These are phyloP conservation scores for Afroboletus lepidellus DNA, from an alignment of 1,284 basidiomycete species.

Conservation along the genomic window DNA sequence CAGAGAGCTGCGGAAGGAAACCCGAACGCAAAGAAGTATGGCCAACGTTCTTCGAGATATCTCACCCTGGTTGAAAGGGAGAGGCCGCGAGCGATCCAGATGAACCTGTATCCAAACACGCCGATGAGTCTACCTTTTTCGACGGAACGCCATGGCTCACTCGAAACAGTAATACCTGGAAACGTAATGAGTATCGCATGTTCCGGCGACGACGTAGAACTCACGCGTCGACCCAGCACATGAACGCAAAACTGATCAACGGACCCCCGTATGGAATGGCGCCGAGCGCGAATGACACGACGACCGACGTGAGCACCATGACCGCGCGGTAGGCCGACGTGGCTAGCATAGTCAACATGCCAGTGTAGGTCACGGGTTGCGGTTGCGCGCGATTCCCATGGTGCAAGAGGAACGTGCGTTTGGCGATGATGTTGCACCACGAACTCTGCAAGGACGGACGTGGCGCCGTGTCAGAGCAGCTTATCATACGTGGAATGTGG, in stretches of 20 bases:
- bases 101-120: slow-evolving; percentile 48
- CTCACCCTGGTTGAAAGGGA: slow-evolving; percentile 66
- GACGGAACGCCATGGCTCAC: slow-evolving; percentile 43
- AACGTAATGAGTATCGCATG: slow-evolving; percentile 2
- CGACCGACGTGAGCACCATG: slow-evolving; percentile 76
- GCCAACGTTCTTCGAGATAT: slow-evolving; percentile 82
- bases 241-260: slow-evolving; percentile 60
- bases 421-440: slow-evolving; percentile 72
- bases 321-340: slow-evolving; percentile 76
- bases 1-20: slow-evolving; percentile 66
- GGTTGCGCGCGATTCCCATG: slow-evolving; percentile 56
- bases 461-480: slow-evolving; percentile 13
- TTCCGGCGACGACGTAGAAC: slow-evolving; percentile 33
- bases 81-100: slow-evolving; percentile 73
- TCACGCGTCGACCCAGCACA: slow-evolving; percentile 83
- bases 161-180: slow-evolving; percentile 84
- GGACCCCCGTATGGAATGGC: slow-evolving; percentile 66
- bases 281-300: slow-evolving; percentile 62
- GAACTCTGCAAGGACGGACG: slow-evolving; percentile 48
- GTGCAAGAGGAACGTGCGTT: slow-evolving; percentile 64
- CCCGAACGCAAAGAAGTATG: slow-evolving; percentile 83
- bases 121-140: slow-evolving; percentile 7
- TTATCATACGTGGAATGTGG: slow-evolving; percentile 4
- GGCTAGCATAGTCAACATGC: slow-evolving; percentile 69
- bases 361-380: slow-evolving; percentile 59